Conservation (phyloP, 129 eudicot species). For the Ambrosia trifida region DNA sequence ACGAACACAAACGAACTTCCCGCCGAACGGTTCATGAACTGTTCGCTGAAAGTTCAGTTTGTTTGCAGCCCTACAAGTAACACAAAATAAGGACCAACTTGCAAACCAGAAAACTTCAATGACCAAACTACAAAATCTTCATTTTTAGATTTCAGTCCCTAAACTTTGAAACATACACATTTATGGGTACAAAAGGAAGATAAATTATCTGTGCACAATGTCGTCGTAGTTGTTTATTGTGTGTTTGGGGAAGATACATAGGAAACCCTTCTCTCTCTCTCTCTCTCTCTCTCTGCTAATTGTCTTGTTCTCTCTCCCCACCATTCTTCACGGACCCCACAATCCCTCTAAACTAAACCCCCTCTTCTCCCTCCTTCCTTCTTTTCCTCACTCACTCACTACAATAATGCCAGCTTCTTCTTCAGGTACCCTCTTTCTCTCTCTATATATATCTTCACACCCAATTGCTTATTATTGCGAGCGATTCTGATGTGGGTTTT, state of each 20-base stretch:
- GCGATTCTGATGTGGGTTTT: neutral
- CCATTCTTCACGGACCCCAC: constrained; percentile 52
- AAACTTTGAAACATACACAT: neutral
- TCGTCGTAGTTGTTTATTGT: too few species aligned
- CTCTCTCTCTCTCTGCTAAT: constrained; percentile 13
- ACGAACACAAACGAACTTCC: too few species aligned
- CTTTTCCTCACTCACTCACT: constrained; percentile 33
- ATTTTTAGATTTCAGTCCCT: constrained; percentile 15
- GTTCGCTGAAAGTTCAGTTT: too few species aligned
- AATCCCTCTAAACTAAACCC: constrained; percentile 43
- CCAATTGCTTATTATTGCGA: constrained; percentile 1
- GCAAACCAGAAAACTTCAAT: neutral
- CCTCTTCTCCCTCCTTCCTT: constrained; percentile 39
- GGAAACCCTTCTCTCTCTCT: constrained; percentile 28
- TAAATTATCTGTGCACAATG: constrained; percentile 19
- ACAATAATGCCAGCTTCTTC: constrained; percentile 95
- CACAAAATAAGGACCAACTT: neutral
- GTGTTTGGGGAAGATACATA: constrained; percentile 31
- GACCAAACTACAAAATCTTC: neutral
- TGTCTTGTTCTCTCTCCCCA: constrained; percentile 27
- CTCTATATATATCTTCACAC: neutral
- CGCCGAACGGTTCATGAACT: too few species aligned
- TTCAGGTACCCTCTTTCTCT: constrained; percentile 53
- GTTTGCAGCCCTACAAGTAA: too few species aligned
- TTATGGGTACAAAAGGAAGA: constrained; percentile 19